Percentiles rank a stretch among this genome's conserved stretches.
Conservation (phyloP, 768 basidiomycete species). For the Sporobolomyces pararoseus region DNA sequence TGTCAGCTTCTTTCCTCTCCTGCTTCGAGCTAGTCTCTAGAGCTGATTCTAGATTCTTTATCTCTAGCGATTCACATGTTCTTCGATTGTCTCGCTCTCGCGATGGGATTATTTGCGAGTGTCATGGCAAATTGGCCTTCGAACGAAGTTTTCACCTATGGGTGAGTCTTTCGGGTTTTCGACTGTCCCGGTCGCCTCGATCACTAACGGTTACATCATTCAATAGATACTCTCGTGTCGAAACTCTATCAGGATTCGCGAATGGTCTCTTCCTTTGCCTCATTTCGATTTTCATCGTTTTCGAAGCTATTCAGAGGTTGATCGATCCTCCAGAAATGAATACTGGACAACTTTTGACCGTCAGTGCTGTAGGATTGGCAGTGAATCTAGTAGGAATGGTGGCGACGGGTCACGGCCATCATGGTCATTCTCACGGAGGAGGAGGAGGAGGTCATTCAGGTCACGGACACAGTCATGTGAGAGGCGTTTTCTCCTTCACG, state of each 20-base stretch:
- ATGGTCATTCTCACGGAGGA: conserved; percentile 46
- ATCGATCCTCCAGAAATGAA: conserved; percentile 83
- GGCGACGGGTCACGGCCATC: conserved; percentile 68
- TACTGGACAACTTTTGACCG: conserved; percentile 81
- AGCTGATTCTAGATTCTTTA: conserved; percentile 12
- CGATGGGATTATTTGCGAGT: conserved; percentile 87
- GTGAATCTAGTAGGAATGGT: conserved; percentile 99
- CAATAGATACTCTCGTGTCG: conserved; percentile 82
- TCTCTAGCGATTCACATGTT: conserved; percentile 95
- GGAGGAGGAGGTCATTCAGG: conserved; percentile 24
- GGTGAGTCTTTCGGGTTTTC: conserved; percentile 56
- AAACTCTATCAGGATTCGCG: conserved; percentile 95
- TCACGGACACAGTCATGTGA: conserved; percentile 31
- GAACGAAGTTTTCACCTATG: conserved; percentile 90
- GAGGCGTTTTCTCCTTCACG: background rate
- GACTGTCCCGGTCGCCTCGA: conserved; percentile 3
- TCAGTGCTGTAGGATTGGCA: conserved; percentile 80
- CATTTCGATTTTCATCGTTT: conserved; percentile 96
- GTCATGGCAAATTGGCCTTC: conserved; percentile 98
- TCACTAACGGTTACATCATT: background rate
- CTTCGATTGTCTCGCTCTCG: conserved; percentile 97
- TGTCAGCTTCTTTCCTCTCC: conserved; percentile 56
- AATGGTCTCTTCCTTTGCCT: conserved; percentile 91
- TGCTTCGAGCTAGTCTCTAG: background rate
- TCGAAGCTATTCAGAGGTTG: conserved; percentile 94